phyloP scores from a whole-genome alignment of 31 red algal genomes.

The Pterothamnion heteromorphum region DNA sequence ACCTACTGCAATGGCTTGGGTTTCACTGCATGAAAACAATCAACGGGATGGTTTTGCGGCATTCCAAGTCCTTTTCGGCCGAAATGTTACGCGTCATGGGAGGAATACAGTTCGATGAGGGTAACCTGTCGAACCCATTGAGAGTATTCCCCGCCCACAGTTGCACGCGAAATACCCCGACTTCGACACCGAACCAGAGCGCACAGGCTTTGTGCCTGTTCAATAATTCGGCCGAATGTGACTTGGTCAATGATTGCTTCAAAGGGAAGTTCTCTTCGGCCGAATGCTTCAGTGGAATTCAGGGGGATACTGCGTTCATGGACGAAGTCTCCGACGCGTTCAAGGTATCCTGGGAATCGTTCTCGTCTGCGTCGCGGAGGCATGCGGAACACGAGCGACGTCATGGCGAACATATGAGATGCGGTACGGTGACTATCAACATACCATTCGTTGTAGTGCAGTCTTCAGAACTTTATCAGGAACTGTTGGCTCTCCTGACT shows the following conservation, averaged over 20 bases:
- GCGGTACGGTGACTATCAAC: not conserved
- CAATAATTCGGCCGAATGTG: constrained; percentile 17
- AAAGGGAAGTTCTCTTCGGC: not conserved
- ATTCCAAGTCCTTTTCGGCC: constrained; percentile 19
- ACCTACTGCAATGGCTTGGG: no score
- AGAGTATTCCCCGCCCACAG: not conserved
- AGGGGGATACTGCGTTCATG: not conserved
- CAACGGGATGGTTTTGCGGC: not conserved
- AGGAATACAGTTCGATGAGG: not conserved
- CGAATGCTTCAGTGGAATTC: not conserved
- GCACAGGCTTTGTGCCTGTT: not conserved
- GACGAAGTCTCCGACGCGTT: not conserved
- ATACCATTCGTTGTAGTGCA: constrained; percentile 1
- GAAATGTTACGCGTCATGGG: constrained; percentile 20
- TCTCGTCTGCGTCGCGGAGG: constrained; percentile 29
- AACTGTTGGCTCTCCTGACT: not conserved
- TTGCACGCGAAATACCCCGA: not conserved
- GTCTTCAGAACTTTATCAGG: not conserved
- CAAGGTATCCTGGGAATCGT: not conserved
- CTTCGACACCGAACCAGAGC: not conserved
- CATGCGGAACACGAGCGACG: not conserved
- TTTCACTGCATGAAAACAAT: constrained; percentile 20
- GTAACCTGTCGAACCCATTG: constrained; percentile 36
- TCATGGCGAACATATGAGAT: constrained; percentile 16
- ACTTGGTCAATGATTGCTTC: constrained; percentile 30